phyloP scores from a whole-genome alignment of 306 rosid genomes.

The Lagenaria siceraria region DNA sequence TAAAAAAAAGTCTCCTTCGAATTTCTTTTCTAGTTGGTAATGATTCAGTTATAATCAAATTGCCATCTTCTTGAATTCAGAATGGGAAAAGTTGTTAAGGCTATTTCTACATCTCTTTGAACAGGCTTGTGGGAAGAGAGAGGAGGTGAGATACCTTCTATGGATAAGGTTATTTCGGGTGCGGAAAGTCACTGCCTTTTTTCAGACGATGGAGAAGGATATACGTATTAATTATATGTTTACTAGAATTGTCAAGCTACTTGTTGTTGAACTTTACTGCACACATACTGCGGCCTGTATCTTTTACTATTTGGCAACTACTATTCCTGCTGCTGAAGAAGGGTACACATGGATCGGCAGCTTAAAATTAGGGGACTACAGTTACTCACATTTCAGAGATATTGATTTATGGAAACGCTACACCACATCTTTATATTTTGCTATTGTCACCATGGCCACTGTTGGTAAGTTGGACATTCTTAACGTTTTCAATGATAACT shows the following conservation, averaged over 20 bases:
- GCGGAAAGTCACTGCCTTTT: constrained; percentile 40
- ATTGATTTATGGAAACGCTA: constrained; percentile 87
- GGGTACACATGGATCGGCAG: constrained; percentile 98
- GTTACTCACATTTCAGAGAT: constrained; percentile 74
- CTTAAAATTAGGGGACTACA: constrained; percentile 59
- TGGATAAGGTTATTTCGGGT: constrained; percentile 82
- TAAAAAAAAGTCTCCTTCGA: not conserved
- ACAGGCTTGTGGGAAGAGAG: constrained; percentile 65
- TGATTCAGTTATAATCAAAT: not conserved
- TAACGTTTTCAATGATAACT: not conserved
- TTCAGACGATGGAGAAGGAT: constrained; percentile 68
- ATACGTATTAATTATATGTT: constrained; percentile 71
- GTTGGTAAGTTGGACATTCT: constrained; percentile 45
- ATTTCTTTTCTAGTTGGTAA: not conserved
- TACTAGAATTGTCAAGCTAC: constrained; percentile 66
- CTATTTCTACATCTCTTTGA: constrained; percentile 6
- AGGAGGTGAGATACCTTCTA: constrained; percentile 73
- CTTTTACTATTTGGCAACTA: constrained; percentile 92
- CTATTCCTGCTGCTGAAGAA: constrained; percentile 69
- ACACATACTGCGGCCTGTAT: constrained; percentile 98
- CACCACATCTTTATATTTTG: constrained; percentile 76
- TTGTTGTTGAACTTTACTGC: constrained; percentile 91
- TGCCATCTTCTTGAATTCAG: not conserved
- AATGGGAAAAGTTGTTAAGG: not conserved
- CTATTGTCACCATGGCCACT: constrained; percentile 95